These are phyloP conservation scores for Ceratopteris richardii DNA, from an alignment of 75 land plant genomes.

Conservation along the genomic window DNA sequence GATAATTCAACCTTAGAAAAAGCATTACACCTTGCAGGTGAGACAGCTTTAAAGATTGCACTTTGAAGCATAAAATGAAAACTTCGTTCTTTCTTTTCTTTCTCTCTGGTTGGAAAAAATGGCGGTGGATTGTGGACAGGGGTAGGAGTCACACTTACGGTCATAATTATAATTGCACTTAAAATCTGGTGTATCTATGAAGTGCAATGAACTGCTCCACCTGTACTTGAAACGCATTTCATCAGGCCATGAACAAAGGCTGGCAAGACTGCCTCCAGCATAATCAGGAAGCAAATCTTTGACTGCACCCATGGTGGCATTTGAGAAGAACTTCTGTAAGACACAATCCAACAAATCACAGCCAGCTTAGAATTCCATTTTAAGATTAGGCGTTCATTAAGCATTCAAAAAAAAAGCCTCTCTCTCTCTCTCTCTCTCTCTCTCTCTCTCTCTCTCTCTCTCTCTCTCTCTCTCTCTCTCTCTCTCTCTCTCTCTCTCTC, in stretches of 20 bases:
- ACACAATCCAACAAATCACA: not conserved
- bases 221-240: conserved; percentile 41
- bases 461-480: no score
- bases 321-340: conserved; percentile 35
- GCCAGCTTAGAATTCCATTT: not conserved
- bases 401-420: not conserved
- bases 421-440: no score
- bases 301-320: conserved; percentile 38
- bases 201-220: conserved; percentile 72
- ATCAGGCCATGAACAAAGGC: conserved; percentile 77
- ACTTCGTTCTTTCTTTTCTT: no score
- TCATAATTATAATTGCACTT: conserved; percentile 44
- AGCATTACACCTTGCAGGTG: no score
- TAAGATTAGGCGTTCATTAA: not conserved
- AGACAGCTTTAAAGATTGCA: no score
- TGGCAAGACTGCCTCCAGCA: conserved; percentile 43
- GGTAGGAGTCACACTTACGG: conserved; percentile 5
- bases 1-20: no score
- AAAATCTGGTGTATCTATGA: conserved; percentile 54
- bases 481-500: no score
- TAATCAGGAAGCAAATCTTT: conserved; percentile 38
- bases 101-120: no score
- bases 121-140: no score
- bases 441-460: no score
- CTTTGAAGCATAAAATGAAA: no score